Conservation (phyloP, 495 filamentous ascomycete genomes). For the Annulohypoxylon bovei region DNA sequence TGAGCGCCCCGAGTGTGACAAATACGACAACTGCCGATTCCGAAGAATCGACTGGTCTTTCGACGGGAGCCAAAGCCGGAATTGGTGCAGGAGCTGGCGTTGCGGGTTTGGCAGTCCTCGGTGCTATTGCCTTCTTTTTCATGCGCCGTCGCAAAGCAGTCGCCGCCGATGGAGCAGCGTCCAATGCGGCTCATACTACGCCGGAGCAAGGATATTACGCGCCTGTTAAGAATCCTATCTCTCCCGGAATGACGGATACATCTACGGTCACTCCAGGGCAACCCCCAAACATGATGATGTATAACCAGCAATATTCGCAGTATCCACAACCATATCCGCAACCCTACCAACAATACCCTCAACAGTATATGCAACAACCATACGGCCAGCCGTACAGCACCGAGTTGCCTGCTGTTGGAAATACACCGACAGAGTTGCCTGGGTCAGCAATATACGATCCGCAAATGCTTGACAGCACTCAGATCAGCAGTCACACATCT, state of each 20-base stretch:
- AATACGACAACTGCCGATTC: background rate
- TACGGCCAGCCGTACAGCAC: constrained; percentile 33
- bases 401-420: constrained; percentile 34
- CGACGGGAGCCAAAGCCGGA: constrained; percentile 54
- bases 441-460: constrained; percentile 36
- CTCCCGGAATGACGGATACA: constrained; percentile 25
- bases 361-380: constrained; percentile 30
- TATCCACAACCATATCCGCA: constrained; percentile 29
- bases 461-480: constrained; percentile 34
- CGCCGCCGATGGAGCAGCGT: background rate
- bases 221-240: constrained; percentile 37
- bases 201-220: constrained; percentile 38
- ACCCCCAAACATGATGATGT: constrained; percentile 15
- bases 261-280: constrained; percentile 10
- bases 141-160: constrained; percentile 48
- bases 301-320: constrained; percentile 33
- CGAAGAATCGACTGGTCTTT: constrained; percentile 40
- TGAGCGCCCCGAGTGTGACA: constrained; percentile 27
- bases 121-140: constrained; percentile 50
- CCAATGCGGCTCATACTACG: constrained; percentile 15
- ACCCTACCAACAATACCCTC: constrained; percentile 36
- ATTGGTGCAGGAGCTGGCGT: constrained; percentile 55
- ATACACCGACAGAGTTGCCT: constrained; percentile 36
- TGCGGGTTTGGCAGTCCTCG: constrained; percentile 48
- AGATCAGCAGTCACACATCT: constrained; percentile 9